These are phyloP conservation scores for Triticum turgidum DNA, from an alignment of 176 grass and related monocot genomes.

Conservation along the genomic window DNA sequence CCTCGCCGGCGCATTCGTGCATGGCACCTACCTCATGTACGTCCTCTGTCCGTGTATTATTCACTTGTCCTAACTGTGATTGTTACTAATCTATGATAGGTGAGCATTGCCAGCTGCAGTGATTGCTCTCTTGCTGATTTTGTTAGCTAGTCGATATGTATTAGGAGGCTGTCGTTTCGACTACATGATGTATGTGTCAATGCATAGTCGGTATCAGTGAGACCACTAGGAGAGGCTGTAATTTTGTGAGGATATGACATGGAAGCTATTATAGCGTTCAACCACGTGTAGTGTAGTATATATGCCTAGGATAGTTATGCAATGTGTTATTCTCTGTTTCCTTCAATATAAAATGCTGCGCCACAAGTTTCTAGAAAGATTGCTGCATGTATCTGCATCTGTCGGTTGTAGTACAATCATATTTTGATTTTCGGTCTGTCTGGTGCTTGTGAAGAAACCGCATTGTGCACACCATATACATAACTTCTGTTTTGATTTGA, in stretches of 20 bases:
- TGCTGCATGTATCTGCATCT: neutral
- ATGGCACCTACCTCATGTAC: conserved; percentile 91
- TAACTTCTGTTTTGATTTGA: neutral
- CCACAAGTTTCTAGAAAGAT: too few species aligned
- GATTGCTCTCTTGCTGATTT: neutral
- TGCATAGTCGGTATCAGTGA: neutral
- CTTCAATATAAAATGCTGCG: neutral
- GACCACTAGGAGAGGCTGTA: neutral
- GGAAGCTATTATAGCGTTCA: neutral
- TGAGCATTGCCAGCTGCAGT: neutral
- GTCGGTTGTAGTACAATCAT: neutral
- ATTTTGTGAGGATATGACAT: neutral
- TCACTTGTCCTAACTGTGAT: neutral
- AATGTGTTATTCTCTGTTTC: neutral
- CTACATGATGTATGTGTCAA: neutral
- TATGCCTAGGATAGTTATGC: neutral
- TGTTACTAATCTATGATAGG: neutral
- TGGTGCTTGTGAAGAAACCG: neutral
- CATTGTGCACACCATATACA: neutral
- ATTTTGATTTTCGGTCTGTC: neutral
- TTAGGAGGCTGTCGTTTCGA: neutral
- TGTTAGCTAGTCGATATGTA: neutral
- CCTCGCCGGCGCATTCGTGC: conserved; percentile 80
- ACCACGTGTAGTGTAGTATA: neutral
- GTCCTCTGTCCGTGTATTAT: neutral